Base-by-base conservation (phyloP, 495 filamentous ascomycete species). In the Cairneyella variabilis region DNA sequence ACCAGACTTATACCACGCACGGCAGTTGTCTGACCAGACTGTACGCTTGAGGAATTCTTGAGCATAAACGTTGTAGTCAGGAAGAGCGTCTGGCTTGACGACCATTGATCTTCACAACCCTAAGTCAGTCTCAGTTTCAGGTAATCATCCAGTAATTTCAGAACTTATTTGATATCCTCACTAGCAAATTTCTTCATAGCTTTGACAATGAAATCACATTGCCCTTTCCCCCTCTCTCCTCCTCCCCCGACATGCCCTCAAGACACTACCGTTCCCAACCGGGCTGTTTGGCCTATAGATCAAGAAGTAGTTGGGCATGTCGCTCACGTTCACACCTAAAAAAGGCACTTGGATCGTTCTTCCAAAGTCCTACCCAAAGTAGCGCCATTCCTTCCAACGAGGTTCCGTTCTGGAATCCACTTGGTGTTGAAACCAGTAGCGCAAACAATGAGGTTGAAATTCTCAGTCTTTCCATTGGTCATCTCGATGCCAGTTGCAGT, bases 261-360 rank as follows among this genome's bases (percentile, higher is more conserved):
- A n/a, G n/a, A n/a, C n/a, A n/a, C n/a, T n/a, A n/a, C n/a, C n/a
- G n/a, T n/a, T n/a, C n/a, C n/a, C n/a, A n/a, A n/a, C n/a, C n/a
- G n/a, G n/a, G n/a, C n/a, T n/a, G n/a, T n/a, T n/a, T n/a, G n/a
- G n/a, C n/a, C n/a, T n/a, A n/a, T n/a, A n/a, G n/a, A n/a, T 48
- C 4, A 45, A 27, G 51, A 77, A 66, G 11, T 77, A 68, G 41
- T 82, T 83, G n/a, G 79, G 79, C 51, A 82, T 79, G 1, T 68
- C 70, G 0, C 78, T 76, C 2, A 72, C 69, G n/a, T 3, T 71
- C 70, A 17, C 78, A 53, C 6, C 76, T 74, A 1, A 82, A 67
- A 52, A 82, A 83, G 32, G 72, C 69, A 44, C 76, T 71, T 22
- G 34, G 21, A n/a, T 16, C 14, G 18, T 43, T 27, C 21, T 28